phyloP scores from a whole-genome alignment of 2,329 filamentous ascomycete genomes.

The Didymella exigua region DNA sequence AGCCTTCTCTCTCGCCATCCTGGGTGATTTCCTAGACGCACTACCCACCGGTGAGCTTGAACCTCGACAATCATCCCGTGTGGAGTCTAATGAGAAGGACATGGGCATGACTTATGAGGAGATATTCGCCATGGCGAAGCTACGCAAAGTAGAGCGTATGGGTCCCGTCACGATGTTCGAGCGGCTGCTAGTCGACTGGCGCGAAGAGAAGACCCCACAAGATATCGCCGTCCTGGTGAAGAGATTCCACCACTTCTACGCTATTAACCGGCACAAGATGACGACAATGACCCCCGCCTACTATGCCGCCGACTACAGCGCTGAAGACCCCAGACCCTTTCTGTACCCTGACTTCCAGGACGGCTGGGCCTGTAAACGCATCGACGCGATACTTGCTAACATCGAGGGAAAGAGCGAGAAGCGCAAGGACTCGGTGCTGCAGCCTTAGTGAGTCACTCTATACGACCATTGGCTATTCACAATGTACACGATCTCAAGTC shows the following conservation, averaged over 20 bases:
- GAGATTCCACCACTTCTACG: slow-evolving; percentile 51
- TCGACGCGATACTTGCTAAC: slow-evolving; percentile 39
- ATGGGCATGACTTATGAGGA: slow-evolving; percentile 58
- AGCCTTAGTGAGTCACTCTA: not conserved
- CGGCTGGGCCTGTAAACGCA: slow-evolving; percentile 45
- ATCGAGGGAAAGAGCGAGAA: slow-evolving; percentile 22
- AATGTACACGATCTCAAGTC: not conserved
- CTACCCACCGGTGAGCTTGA: slow-evolving; percentile 59
- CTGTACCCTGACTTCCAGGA: slow-evolving; percentile 51
- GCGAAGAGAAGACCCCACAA: slow-evolving; percentile 44
- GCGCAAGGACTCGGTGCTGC: not conserved
- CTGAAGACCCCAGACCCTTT: slow-evolving; percentile 55
- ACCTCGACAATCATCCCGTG: slow-evolving; percentile 67
- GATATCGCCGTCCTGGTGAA: slow-evolving; percentile 54
- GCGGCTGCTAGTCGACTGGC: slow-evolving; percentile 58
- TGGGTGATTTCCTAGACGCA: slow-evolving; percentile 65
- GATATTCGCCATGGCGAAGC: slow-evolving; percentile 57
- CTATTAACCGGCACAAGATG: slow-evolving; percentile 29
- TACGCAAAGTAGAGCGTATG: slow-evolving; percentile 56
- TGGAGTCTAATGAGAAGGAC: slow-evolving; percentile 62
- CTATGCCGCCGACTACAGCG: slow-evolving; percentile 56
- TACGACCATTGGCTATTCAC: not conserved
- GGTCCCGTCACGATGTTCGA: slow-evolving; percentile 61
- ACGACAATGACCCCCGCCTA: slow-evolving; percentile 34
- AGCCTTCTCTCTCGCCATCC: slow-evolving; percentile 66